Evolutionary conservation across 2,329 filamentous ascomycete genomes (phyloP).

Genomic region (Colletotrichum lentis): DNA sequence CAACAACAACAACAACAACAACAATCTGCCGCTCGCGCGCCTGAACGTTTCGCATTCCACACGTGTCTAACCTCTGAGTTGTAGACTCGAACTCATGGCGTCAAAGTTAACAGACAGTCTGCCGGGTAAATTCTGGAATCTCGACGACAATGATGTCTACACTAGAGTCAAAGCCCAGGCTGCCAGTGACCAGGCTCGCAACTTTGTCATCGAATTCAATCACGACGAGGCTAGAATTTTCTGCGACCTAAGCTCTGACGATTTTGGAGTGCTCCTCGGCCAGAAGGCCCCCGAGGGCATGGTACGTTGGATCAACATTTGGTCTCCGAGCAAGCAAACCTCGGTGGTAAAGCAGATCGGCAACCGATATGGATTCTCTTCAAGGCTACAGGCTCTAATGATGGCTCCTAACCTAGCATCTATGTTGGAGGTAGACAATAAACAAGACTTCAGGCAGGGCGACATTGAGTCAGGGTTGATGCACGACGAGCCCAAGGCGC

Average conservation of each 20-base stretch:
- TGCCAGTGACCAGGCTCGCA: constrained; percentile 53
- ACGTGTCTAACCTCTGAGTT: neutral
- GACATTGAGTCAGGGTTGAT: constrained; percentile 20
- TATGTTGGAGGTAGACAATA: neutral
- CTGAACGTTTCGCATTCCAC: neutral
- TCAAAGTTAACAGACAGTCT: constrained; percentile 7
- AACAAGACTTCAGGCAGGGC: neutral
- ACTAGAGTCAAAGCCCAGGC: constrained; percentile 53
- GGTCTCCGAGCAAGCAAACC: constrained; percentile 69
- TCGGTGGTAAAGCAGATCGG: constrained; percentile 64
- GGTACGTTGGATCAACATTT: constrained; percentile 80
- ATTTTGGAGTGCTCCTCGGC: constrained; percentile 52
- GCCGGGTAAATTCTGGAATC: constrained; percentile 55
- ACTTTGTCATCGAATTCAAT: constrained; percentile 74
- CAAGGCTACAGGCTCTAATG: constrained; percentile 70
- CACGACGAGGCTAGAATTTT: constrained; percentile 63
- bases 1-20: neutral
- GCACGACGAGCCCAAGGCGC: constrained; percentile 25
- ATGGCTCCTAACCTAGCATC: constrained; percentile 51
- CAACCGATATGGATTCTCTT: constrained; percentile 72
- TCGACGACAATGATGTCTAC: constrained; percentile 61
- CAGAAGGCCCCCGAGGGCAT: constrained; percentile 39
- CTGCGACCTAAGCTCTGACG: constrained; percentile 57
- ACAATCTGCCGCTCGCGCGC: neutral
- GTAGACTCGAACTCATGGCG: neutral